Conservation (phyloP, 176 grass and related monocot species). For the Themeda triandra region DNA sequence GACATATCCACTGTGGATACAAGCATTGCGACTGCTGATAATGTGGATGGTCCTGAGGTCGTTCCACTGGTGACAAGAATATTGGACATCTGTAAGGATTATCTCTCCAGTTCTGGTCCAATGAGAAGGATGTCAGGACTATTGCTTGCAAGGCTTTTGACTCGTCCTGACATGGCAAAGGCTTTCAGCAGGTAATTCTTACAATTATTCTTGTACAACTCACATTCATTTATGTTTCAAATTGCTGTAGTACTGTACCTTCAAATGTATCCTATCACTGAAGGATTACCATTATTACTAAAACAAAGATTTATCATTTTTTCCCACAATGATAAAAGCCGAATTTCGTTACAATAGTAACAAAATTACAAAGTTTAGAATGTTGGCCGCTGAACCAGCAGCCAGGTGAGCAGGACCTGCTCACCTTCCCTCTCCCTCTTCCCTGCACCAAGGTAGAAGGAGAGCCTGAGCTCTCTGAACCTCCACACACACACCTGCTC, state of each 20-base stretch:
- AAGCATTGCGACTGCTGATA: conserved; percentile 53
- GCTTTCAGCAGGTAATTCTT: conserved; percentile 76
- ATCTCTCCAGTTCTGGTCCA: conserved; percentile 87
- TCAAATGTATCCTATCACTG: conserved; percentile 6
- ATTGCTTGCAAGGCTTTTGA: conserved; percentile 87
- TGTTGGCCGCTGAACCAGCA: no score
- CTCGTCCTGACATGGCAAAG: conserved; percentile 86
- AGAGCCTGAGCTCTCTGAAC: no score
- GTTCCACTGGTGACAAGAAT: conserved; percentile 84
- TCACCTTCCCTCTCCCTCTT: no score
- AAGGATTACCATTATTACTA: conserved; percentile 14
- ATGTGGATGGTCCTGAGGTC: conserved; percentile 29
- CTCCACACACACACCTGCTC: no score
- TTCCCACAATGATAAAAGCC: no score
- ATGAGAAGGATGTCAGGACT: conserved; percentile 97
- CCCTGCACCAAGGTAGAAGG: no score
- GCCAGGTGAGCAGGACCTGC: no score
- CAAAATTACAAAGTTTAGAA: no score
- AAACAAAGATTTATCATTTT: background rate
- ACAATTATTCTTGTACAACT: conserved; percentile 20
- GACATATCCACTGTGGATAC: conserved; percentile 94
- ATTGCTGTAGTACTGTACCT: conserved; percentile 8
- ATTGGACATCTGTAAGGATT: conserved; percentile 91
- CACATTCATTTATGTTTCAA: conserved; percentile 14
- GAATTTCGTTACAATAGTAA: no score